Evolutionary conservation across 208 protist genomes (phyloP).

Genomic region (Leishmania lainsoni): DNA sequence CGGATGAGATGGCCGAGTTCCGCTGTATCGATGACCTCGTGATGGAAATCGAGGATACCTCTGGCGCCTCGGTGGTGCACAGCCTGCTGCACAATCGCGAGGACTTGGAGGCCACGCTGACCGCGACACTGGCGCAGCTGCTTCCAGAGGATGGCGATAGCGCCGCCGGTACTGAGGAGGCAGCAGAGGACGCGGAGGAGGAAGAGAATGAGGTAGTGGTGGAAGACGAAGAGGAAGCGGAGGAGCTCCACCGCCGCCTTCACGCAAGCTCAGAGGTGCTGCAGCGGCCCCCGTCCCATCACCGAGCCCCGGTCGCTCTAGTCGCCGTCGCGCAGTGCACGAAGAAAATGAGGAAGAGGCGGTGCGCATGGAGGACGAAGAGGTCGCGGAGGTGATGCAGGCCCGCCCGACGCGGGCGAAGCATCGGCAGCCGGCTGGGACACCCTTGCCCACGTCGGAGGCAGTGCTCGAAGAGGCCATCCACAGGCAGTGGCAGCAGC

Average conservation of each 20-base stretch:
- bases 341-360: conserved; percentile 27
- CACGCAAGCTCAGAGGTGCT: not conserved
- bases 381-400: conserved; percentile 18
- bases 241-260: not conserved
- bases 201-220: conserved; percentile 16
- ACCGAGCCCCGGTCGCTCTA: not conserved
- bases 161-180: conserved; percentile 29
- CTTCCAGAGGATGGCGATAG: conserved; percentile 68
- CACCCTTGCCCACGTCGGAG: not conserved
- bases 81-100: conserved; percentile 78
- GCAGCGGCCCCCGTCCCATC: not conserved
- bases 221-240: conserved; percentile 21
- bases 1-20: conserved; percentile 57
- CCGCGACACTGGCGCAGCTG: conserved; percentile 81
- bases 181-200: conserved; percentile 31
- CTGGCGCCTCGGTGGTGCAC: conserved; percentile 67
- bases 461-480: conserved; percentile 18
- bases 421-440: not conserved
- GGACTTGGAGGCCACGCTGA: conserved; percentile 80
- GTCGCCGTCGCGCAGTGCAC: conserved; percentile 1
- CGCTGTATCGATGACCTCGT: conserved; percentile 74
- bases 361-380: conserved; percentile 31
- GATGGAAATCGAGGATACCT: conserved; percentile 56
- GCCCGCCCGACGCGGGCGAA: not conserved
- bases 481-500: conserved; percentile 28